Evolutionary conservation across 352 stramenopile species (phyloP).

Genomic region (Hyaloperonospora brassicae): DNA sequence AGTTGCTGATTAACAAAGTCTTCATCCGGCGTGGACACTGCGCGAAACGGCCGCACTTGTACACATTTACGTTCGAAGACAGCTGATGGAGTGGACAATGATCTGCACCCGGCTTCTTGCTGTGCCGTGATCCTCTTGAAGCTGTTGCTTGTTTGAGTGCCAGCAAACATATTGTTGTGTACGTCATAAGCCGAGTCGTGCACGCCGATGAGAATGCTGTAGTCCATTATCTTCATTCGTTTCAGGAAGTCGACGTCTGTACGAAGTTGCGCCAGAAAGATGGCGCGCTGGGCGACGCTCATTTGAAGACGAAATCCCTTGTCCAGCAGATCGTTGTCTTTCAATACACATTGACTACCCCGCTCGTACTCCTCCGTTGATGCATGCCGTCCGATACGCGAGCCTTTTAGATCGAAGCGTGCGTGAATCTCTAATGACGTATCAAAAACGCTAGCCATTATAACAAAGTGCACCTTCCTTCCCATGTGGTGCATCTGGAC

Average conservation of each 20-base stretch:
- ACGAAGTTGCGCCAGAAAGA: slow-evolving; percentile 83
- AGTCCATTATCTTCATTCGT: slow-evolving; percentile 93
- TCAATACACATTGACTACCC: slow-evolving; percentile 62
- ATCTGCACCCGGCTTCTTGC: slow-evolving; percentile 18
- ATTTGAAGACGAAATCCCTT: slow-evolving; percentile 83
- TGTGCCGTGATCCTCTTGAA: slow-evolving; percentile 8
- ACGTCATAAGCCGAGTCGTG: slow-evolving; percentile 67
- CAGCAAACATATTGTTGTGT: slow-evolving; percentile 42
- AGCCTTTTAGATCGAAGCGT: slow-evolving; percentile 88
- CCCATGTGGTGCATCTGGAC: slow-evolving; percentile 95
- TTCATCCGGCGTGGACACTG: slow-evolving; percentile 12
- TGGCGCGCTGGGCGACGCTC: slow-evolving; percentile 50
- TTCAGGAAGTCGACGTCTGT: slow-evolving; percentile 88
- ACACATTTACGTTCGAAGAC: slow-evolving; percentile 4
- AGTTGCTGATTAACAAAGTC: slow-evolving; percentile 6
- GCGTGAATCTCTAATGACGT: slow-evolving; percentile 89
- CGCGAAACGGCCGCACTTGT: slow-evolving; percentile 9
- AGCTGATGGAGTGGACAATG: slow-evolving; percentile 34
- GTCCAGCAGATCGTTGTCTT: slow-evolving; percentile 88
- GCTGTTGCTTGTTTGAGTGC: slow-evolving; percentile 13
- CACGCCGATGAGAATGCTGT: slow-evolving; percentile 89
- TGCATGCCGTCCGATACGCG: slow-evolving; percentile 73
- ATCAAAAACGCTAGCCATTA: slow-evolving; percentile 97
- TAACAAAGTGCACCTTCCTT: slow-evolving; percentile 90
- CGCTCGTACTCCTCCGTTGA: slow-evolving; percentile 60